Conservation (phyloP, 768 basidiomycete genomes). For the Xerocomus spinulosus region DNA sequence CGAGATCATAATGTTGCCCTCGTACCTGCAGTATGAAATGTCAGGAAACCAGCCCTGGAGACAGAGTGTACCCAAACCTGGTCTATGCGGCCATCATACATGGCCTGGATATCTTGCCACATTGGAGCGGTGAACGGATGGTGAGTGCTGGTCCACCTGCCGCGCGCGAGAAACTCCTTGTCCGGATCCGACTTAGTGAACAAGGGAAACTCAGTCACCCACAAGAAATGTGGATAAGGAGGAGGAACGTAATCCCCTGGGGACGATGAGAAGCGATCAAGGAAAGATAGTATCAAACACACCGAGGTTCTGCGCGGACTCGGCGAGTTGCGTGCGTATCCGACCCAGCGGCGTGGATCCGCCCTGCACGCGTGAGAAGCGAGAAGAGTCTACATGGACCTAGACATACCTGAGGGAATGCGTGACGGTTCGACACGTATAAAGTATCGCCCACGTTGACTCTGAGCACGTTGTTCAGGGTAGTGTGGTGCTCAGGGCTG, state of each 20-base stretch:
- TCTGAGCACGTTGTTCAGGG: conserved; percentile 40
- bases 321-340: conserved; percentile 59
- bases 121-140: conserved; percentile 97
- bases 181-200: conserved; percentile 85
- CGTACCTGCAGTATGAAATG: conserved; percentile 54
- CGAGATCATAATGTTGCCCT: conserved; percentile 95
- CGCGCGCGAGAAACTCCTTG: conserved; percentile 80
- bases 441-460: conserved; percentile 50
- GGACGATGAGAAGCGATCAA: conserved; percentile 7
- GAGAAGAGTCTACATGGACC: conserved; percentile 2
- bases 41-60: neutral
- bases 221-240: conserved; percentile 74
- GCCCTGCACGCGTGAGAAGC: conserved; percentile 50
- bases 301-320: conserved; percentile 65
- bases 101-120: conserved; percentile 76
- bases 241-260: conserved; percentile 56
- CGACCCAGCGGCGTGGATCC: conserved; percentile 81
- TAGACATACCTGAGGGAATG: conserved; percentile 46
- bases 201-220: conserved; percentile 94
- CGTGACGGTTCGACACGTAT: conserved; percentile 52
- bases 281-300: conserved; percentile 18
- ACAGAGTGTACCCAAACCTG: conserved; percentile 34
- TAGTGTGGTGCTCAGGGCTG: conserved; percentile 24
- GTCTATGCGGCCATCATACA: conserved; percentile 68
- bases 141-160: conserved; percentile 89